Base-by-base conservation (phyloP, 768 basidiomycete genomes). In the Coprinopsis cinerea region DNA sequence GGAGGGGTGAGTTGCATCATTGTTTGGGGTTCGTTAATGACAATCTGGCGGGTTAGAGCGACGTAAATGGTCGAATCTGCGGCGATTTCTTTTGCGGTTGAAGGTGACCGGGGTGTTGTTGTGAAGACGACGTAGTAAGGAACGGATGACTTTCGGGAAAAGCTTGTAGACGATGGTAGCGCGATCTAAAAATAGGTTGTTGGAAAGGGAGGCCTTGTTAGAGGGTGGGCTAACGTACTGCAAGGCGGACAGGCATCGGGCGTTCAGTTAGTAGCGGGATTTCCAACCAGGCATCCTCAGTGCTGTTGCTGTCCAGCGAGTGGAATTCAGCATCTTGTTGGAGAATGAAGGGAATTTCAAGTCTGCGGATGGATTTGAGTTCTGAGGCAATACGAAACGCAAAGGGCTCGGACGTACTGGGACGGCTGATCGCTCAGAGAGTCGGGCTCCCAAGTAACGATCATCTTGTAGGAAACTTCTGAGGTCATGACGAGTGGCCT, bases 121-220 rank as follows among this genome's bases (percentile, higher is more conserved):
- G 78, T 77, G 64, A 87, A 87, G 24, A 87, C 81, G 45, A 85
- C 82, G 57, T 81, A 88, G 58, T 81, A 87, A 11, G 85, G 78
- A 53, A 88, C 76, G n/a, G 74, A 75, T 15, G 73, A 73, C 22
- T 73, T 62, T 24, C 85, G 83, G 56, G 78, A 71, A 65, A 85
- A 86, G 3, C 75, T 75, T 11, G 78, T 69, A 14, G 77, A 73
- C 22, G 74, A 75, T 18, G 85, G 85, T 25, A 88, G 64, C 46
- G 85, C 84, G 18, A 85, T 71, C 85, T 85, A 48, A 43, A 25
- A 14, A 10, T 34, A 11, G n/a, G 44, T 20, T 11, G 7, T 18
- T 40, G 37, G 11, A 40, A 11, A 40, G 30, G 30, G 9, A 25
- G 47, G 34, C 4, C n/a, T n/a, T n/a, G n/a, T n/a, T n/a, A n/a